These are phyloP conservation scores for Jasminum sambac DNA, from an alignment of 257 asterid genomes.

Conservation along the genomic window DNA sequence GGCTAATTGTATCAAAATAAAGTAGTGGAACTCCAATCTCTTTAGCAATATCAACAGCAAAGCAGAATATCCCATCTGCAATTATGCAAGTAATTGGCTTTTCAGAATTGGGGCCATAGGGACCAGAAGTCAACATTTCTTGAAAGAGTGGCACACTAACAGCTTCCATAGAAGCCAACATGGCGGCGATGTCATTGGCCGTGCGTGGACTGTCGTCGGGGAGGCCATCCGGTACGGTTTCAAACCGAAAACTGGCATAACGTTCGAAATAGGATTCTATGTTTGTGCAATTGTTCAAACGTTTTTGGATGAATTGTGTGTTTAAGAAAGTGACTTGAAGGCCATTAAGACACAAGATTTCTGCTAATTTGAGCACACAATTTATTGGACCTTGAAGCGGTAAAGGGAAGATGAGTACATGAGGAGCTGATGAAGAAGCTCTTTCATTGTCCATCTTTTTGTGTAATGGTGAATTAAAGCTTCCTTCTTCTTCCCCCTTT, in stretches of 20 bases:
- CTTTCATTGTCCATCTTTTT: conserved; percentile 19
- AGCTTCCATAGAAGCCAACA: conserved; percentile 38
- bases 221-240: conserved; percentile 57
- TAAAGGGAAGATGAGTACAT: conserved; percentile 59
- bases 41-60: conserved; percentile 42
- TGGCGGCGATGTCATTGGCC: conserved; percentile 24
- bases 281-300: conserved; percentile 34
- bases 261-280: conserved; percentile 24
- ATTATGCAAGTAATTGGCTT: conserved; percentile 42
- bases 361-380: conserved; percentile 59
- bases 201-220: conserved; percentile 45
- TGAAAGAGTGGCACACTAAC: conserved; percentile 34
- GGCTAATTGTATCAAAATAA: conserved; percentile 58
- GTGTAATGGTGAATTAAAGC: neutral
- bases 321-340: conserved; percentile 66
- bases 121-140: conserved; percentile 32
- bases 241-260: conserved; percentile 38
- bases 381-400: conserved; percentile 69
- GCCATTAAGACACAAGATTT: conserved; percentile 35
- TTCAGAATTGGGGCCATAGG: conserved; percentile 21
- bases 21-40: conserved; percentile 36
- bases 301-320: conserved; percentile 56
- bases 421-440: conserved; percentile 28
- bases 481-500: neutral
- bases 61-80: conserved; percentile 57